These are phyloP conservation scores for Pichia exigua DNA, from an alignment of 805 yeast species.

Conservation along the genomic window DNA sequence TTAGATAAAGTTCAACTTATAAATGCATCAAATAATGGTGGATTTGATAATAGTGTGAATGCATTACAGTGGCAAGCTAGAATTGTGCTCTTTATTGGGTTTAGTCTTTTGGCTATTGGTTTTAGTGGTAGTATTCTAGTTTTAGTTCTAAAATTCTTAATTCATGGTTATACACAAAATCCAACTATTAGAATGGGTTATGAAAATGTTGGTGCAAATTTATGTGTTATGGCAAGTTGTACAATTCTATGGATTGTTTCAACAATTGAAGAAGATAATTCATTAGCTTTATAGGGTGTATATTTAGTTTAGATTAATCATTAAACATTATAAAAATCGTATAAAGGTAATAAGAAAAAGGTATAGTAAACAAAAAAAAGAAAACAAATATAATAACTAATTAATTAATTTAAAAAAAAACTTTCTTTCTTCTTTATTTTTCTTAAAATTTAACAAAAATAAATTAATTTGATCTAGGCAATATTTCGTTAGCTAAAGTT, in stretches of 20 bases:
- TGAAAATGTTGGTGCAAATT: constrained; percentile 74
- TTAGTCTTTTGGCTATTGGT: constrained; percentile 89
- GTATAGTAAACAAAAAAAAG: not conserved
- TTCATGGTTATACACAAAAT: constrained; percentile 63
- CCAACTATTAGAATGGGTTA: constrained; percentile 95
- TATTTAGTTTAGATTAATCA: not conserved
- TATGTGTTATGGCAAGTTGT: constrained; percentile 80
- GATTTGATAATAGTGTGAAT: constrained; percentile 24
- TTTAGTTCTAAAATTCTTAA: constrained; percentile 71
- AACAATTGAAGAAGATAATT: constrained; percentile 92
- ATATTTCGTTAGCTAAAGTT: constrained; percentile 16
- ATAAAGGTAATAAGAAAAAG: not conserved
- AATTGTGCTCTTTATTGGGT: constrained; percentile 83
- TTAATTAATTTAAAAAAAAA: constrained; percentile 2
- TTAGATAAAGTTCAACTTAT: constrained; percentile 53
- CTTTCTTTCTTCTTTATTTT: not conserved
- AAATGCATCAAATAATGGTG: constrained; percentile 16
- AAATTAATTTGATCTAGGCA: constrained; percentile 16
- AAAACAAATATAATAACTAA: not conserved
- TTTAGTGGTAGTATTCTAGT: constrained; percentile 88
- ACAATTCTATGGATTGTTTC: constrained; percentile 88
- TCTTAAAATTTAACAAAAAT: too few relatives aligned
- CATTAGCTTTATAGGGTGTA: constrained; percentile 49
- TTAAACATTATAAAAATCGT: constrained; percentile 1
- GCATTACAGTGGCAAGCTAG: constrained; percentile 86